Evolutionary conservation across 2,329 filamentous ascomycete species (phyloP).

Genomic region (Delphinella strobiligena): DNA sequence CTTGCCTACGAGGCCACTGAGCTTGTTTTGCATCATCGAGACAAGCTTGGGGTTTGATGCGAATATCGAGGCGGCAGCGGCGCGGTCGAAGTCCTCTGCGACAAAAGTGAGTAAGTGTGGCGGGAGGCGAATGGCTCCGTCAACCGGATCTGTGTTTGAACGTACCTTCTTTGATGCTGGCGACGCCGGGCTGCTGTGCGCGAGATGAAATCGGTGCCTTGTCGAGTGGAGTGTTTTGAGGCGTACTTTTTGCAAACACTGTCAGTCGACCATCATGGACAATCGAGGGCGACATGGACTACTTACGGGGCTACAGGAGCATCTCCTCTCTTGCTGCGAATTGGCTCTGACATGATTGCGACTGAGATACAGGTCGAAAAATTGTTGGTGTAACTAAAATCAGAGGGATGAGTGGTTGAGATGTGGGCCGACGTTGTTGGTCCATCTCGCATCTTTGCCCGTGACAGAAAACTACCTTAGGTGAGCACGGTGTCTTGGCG

Average conservation of each 20-base stretch:
- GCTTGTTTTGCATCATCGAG: constrained; percentile 94
- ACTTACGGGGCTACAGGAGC: constrained; percentile 53
- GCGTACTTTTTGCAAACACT: constrained; percentile 55
- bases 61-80: constrained; percentile 79
- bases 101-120: constrained; percentile 9
- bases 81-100: constrained; percentile 81
- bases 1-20: constrained; percentile 81
- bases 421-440: too few relatives aligned
- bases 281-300: background rate
- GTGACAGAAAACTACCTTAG: too few relatives aligned
- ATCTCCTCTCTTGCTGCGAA: constrained; percentile 54
- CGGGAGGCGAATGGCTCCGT: constrained; percentile 7
- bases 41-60: constrained; percentile 91
- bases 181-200: constrained; percentile 85
- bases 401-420: background rate
- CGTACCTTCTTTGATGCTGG: constrained; percentile 95
- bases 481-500: too few relatives aligned
- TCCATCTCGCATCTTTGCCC: too few relatives aligned
- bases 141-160: too few relatives aligned
- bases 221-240: constrained; percentile 94
- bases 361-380: background rate
- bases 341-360: constrained; percentile 51
- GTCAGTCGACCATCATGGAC: constrained; percentile 18
- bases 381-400: background rate
- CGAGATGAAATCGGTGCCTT: constrained; percentile 87